Percentiles rank a stretch among this genome's conserved stretches.
Evolutionary conservation across 306 rosid species (phyloP).

Genomic region (Sesbania bispinosa): DNA sequence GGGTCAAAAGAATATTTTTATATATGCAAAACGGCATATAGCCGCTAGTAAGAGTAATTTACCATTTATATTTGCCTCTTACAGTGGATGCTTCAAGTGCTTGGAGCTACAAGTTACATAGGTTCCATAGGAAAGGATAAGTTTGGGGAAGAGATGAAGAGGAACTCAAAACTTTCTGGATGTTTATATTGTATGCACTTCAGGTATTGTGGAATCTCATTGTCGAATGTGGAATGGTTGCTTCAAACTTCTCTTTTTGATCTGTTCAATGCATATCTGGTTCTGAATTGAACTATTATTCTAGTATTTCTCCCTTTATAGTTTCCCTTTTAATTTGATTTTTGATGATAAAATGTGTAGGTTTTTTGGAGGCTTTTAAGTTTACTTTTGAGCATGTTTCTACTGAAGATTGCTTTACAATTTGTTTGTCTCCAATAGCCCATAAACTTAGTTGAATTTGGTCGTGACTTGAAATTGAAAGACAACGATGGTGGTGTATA

Average conservation of each 20-base stretch:
- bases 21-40: no score
- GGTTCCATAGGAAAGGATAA: no score
- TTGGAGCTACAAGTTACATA: no score
- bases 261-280: not conserved
- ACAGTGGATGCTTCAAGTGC: no score
- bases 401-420: not conserved
- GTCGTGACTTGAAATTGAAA: not conserved
- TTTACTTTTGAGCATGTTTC: not conserved
- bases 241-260: not conserved
- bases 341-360: not conserved
- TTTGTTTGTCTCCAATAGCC: not conserved
- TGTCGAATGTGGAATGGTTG: not conserved
- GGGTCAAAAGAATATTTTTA: no score
- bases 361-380: no score
- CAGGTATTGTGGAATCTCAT: slow-evolving; percentile 40
- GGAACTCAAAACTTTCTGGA: no score
- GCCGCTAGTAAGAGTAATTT: no score
- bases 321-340: not conserved
- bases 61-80: no score
- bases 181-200: slow-evolving; percentile 55
- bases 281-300: not conserved
- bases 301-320: not conserved
- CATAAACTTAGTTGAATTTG: not conserved
- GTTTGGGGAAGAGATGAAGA: no score
- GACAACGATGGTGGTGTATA: no score